Evolutionary conservation across 1,284 basidiomycete genomes (phyloP).

Genomic region (Tilletia horrida): DNA sequence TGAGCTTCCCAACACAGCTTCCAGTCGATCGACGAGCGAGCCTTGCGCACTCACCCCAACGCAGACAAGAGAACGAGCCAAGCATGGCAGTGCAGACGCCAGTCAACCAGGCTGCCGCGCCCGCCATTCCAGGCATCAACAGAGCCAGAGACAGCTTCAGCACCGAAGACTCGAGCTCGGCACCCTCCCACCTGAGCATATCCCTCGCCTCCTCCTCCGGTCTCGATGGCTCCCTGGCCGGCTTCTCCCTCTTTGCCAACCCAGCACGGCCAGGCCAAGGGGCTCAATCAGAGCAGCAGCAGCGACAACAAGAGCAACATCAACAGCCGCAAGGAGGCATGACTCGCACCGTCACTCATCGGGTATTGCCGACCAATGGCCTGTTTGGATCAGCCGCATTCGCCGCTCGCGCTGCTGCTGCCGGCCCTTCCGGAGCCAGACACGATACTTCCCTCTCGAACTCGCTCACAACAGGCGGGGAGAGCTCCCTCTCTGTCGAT

Average conservation of each 20-base stretch:
- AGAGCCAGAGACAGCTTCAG: background rate
- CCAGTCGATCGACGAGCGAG: too few species aligned
- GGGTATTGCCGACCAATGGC: conserved; percentile 4
- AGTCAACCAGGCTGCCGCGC: background rate
- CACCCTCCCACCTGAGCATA: conserved; percentile 11
- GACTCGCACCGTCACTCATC: background rate
- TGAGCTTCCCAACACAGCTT: too few species aligned
- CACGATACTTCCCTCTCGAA: background rate
- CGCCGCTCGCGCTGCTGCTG: background rate
- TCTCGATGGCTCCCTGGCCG: conserved; percentile 4
- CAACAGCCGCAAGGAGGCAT: background rate
- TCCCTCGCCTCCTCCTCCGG: conserved; percentile 8
- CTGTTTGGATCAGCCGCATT: background rate
- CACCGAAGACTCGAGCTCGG: background rate
- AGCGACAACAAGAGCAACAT: background rate
- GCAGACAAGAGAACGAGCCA: background rate
- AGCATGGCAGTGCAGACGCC: conserved; percentile 2
- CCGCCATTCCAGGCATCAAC: background rate
- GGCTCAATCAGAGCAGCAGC: background rate
- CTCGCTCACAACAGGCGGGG: background rate
- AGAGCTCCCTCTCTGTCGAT: conserved; percentile 10
- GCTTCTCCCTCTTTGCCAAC: background rate
- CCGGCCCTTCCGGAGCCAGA: background rate
- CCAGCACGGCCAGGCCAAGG: background rate
- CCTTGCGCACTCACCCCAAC: background rate